These are phyloP conservation scores for Pleurozium schreberi DNA, from an alignment of 225 moss, liverwort and hornwort genomes.

Conservation along the genomic window DNA sequence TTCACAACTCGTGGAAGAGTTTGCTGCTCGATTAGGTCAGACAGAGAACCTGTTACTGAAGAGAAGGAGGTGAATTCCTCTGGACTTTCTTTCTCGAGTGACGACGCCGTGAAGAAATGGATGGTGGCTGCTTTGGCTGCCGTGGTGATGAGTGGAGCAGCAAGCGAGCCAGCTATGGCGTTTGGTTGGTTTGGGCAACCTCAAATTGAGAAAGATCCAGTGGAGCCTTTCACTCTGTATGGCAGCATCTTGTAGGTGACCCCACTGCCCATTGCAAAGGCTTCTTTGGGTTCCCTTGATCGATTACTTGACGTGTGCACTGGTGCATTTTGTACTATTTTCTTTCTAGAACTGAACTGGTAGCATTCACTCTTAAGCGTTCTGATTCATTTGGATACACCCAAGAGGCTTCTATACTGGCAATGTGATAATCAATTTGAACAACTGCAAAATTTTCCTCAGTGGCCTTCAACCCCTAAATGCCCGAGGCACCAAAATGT, in stretches of 20 bases:
- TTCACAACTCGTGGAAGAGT: neutral
- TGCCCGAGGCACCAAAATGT: too few species aligned
- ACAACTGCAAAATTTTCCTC: too few species aligned
- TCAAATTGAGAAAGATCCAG: slow-evolving; percentile 47
- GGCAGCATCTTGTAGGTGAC: slow-evolving; percentile 70
- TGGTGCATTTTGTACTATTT: neutral
- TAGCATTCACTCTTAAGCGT: neutral
- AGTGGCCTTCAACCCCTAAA: too few species aligned
- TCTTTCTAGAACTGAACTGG: neutral
- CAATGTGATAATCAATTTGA: neutral
- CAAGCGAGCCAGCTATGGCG: slow-evolving; percentile 31
- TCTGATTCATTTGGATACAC: neutral
- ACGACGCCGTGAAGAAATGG: slow-evolving; percentile 8
- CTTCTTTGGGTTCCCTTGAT: neutral
- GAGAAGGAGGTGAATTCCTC: neutral
- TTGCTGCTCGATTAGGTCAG: slow-evolving; percentile 1
- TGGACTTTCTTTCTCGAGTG: neutral
- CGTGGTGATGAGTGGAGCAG: slow-evolving; percentile 3
- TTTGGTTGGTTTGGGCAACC: slow-evolving; percentile 43
- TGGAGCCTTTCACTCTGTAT: slow-evolving; percentile 64
- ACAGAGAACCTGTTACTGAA: neutral
- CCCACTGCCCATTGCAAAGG: neutral
- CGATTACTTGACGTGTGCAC: neutral
- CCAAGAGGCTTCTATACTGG: neutral
- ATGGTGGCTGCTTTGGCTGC: slow-evolving; percentile 27